phyloP scores from a whole-genome alignment of 2,329 filamentous ascomycete species.

The Hysterium pulicare region DNA sequence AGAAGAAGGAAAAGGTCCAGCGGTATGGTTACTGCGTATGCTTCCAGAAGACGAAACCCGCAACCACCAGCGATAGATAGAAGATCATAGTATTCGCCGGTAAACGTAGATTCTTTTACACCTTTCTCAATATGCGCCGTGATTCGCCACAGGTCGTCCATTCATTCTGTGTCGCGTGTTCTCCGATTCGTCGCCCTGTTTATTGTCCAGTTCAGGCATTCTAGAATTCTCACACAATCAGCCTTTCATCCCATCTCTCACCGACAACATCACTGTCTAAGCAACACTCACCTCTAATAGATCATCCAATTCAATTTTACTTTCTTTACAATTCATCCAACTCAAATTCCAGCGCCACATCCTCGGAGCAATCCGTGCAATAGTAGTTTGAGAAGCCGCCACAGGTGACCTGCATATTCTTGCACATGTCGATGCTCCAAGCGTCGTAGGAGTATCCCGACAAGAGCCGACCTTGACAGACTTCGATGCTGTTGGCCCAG shows the following conservation, averaged over 20 bases:
- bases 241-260: too few species aligned
- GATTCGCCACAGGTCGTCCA: too few species aligned
- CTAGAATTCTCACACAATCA: too few species aligned
- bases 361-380: slow-evolving; percentile 44
- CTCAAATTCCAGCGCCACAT: slow-evolving; percentile 41
- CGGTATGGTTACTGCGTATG: neutral
- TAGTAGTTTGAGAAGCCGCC: slow-evolving; percentile 45
- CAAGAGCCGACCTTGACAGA: slow-evolving; percentile 44
- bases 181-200: too few species aligned
- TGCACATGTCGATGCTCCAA: slow-evolving; percentile 49
- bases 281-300: neutral
- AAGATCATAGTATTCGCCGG: neutral
- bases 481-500: slow-evolving; percentile 44
- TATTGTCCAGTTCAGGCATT: too few species aligned
- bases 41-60: neutral
- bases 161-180: too few species aligned
- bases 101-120: neutral
- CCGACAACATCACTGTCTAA: neutral
- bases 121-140: neutral
- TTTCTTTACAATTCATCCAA: slow-evolving; percentile 36
- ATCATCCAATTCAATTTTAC: too few species aligned
- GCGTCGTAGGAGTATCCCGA: slow-evolving; percentile 47
- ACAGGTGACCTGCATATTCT: slow-evolving; percentile 40
- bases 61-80: slow-evolving; percentile 5
- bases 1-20: slow-evolving; percentile 5